Evolutionary conservation across 352 stramenopile genomes (phyloP).

Genomic region (Phytophthora boehmeriae): DNA sequence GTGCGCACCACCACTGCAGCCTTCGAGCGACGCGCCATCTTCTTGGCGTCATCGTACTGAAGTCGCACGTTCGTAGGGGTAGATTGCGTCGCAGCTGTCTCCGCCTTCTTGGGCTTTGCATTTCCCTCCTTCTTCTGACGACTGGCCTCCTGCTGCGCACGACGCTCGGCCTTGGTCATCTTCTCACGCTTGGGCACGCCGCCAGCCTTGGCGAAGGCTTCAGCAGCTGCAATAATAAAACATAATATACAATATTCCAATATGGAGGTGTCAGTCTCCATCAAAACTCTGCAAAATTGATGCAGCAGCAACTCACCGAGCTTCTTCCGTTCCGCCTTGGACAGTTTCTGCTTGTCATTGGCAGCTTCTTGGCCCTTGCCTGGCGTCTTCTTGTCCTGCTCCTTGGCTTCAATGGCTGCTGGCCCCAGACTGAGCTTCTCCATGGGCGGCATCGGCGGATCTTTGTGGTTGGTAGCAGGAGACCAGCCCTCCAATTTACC

Average conservation of each 20-base stretch:
- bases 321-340: constrained; percentile 76
- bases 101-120: constrained; percentile 50
- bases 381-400: neutral
- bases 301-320: constrained; percentile 27
- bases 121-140: constrained; percentile 70
- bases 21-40: constrained; percentile 78
- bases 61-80: constrained; percentile 58
- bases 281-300: neutral
- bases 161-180: constrained; percentile 92
- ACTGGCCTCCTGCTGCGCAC: constrained; percentile 92
- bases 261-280: neutral
- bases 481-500: constrained; percentile 73
- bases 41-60: constrained; percentile 85
- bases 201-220: constrained; percentile 62
- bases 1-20: constrained; percentile 68
- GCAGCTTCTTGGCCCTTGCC: neutral
- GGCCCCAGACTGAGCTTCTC: constrained; percentile 56
- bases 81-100: constrained; percentile 19
- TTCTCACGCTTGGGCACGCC: constrained; percentile 74
- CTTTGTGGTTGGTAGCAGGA: constrained; percentile 34
- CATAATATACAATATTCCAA: neutral
- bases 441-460: constrained; percentile 37
- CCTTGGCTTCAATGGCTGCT: constrained; percentile 12
- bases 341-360: constrained; percentile 47
- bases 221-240: constrained; percentile 38